Evolutionary conservation across 495 filamentous ascomycete species (phyloP).

Genomic region (Penicillium daleae): DNA sequence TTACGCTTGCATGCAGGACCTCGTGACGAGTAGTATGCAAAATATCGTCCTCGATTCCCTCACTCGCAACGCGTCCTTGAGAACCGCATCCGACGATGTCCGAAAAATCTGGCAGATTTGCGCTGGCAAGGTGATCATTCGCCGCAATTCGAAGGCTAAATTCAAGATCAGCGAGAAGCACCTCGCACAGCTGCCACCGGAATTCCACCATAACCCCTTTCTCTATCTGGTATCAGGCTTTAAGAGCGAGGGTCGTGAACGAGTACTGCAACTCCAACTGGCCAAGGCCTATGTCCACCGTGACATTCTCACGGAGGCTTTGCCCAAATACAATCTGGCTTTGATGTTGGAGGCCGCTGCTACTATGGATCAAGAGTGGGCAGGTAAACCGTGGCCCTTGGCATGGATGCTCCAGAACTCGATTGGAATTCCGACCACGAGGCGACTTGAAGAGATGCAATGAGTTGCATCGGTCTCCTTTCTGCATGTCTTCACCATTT

Average conservation of each 20-base stretch:
- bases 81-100: slow-evolving; percentile 11
- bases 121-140: slow-evolving; percentile 47
- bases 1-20: slow-evolving; percentile 48
- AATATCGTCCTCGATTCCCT: slow-evolving; percentile 36
- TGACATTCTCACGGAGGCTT: slow-evolving; percentile 31
- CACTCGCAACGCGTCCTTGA: slow-evolving; percentile 22
- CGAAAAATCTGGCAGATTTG: slow-evolving; percentile 28
- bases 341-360: slow-evolving; percentile 41
- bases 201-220: slow-evolving; percentile 38
- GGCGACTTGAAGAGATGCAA: not conserved
- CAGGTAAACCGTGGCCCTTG: slow-evolving; percentile 26
- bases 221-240: slow-evolving; percentile 28
- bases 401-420: slow-evolving; percentile 39
- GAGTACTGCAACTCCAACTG: slow-evolving; percentile 29
- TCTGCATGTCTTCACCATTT: slow-evolving; percentile 1
- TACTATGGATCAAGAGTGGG: slow-evolving; percentile 39
- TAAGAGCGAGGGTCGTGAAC: slow-evolving; percentile 25
- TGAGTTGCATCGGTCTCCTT: not conserved
- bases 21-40: slow-evolving; percentile 40
- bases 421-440: slow-evolving; percentile 31
- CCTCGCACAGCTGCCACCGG: slow-evolving; percentile 28
- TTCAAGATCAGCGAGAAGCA: slow-evolving; percentile 14
- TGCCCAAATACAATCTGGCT: slow-evolving; percentile 23
- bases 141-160: slow-evolving; percentile 31
- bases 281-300: slow-evolving; percentile 31